Conservation (phyloP, 164 flowering plant species). For the Tetracentron sinense region DNA sequence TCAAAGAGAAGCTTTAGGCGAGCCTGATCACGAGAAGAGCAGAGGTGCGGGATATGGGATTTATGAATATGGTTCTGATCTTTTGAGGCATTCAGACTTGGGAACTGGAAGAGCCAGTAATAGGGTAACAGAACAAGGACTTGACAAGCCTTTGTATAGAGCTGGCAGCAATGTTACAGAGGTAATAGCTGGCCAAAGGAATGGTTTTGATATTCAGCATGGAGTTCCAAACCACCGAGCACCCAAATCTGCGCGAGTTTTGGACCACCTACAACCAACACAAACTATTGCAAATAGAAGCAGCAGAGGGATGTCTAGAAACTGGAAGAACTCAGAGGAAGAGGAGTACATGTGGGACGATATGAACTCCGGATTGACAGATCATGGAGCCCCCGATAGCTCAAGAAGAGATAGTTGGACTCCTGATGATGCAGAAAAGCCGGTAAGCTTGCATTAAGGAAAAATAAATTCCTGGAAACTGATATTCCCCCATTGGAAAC, state of each 20-base stretch:
- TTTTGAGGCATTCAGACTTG: slow-evolving; percentile 37
- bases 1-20: slow-evolving; percentile 39
- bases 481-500: slow-evolving; percentile 7
- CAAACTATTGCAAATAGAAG: slow-evolving; percentile 23
- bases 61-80: slow-evolving; percentile 46
- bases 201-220: slow-evolving; percentile 42
- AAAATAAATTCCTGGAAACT: slow-evolving; percentile 13
- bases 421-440: slow-evolving; percentile 44
- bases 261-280: slow-evolving; percentile 25
- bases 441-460: slow-evolving; percentile 30
- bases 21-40: slow-evolving; percentile 44
- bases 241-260: slow-evolving; percentile 30
- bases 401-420: slow-evolving; percentile 44
- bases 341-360: slow-evolving; percentile 91
- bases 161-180: slow-evolving; percentile 34
- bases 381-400: slow-evolving; percentile 31
- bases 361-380: slow-evolving; percentile 49
- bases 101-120: slow-evolving; percentile 39
- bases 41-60: slow-evolving; percentile 38
- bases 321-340: slow-evolving; percentile 93
- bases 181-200: slow-evolving; percentile 39
- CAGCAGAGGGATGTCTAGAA: slow-evolving; percentile 37
- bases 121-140: slow-evolving; percentile 36
- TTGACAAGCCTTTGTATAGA: slow-evolving; percentile 46
- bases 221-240: slow-evolving; percentile 30